These are phyloP conservation scores for Teratosphaeria destructans DNA, from an alignment of 2,329 filamentous ascomycete species.

Conservation along the genomic window DNA sequence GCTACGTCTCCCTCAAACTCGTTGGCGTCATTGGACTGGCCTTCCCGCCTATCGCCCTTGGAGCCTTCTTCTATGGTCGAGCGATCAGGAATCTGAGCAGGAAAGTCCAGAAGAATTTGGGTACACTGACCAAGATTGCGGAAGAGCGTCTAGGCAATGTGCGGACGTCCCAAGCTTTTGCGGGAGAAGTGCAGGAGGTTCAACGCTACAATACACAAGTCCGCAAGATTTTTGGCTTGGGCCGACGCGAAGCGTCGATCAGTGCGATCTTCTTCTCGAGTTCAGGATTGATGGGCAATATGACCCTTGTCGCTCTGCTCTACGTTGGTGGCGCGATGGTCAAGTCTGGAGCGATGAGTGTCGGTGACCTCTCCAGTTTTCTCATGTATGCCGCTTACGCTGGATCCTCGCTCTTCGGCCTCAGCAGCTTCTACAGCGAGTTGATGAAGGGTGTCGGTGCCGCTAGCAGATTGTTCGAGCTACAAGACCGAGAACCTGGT, in stretches of 20 bases:
- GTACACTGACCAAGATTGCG: slow-evolving; percentile 88
- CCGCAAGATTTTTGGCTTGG: slow-evolving; percentile 81
- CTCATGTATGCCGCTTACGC: slow-evolving; percentile 95
- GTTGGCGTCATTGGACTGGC: slow-evolving; percentile 78
- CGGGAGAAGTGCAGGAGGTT: slow-evolving; percentile 83
- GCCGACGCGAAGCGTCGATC: slow-evolving; percentile 75
- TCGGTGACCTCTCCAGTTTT: slow-evolving; percentile 91
- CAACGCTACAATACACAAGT: slow-evolving; percentile 85
- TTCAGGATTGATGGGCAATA: slow-evolving; percentile 87
- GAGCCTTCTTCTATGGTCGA: slow-evolving; percentile 84
- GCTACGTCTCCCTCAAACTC: slow-evolving; percentile 85
- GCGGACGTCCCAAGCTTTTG: slow-evolving; percentile 91
- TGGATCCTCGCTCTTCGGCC: slow-evolving; percentile 77
- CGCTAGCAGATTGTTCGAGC: slow-evolving; percentile 88
- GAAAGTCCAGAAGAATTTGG: slow-evolving; percentile 86
- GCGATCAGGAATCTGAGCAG: slow-evolving; percentile 81
- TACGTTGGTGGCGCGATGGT: slow-evolving; percentile 89
- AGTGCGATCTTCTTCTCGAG: slow-evolving; percentile 81
- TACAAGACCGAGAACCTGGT: slow-evolving; percentile 78
- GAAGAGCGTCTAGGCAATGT: slow-evolving; percentile 97
- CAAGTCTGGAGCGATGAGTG: slow-evolving; percentile 69
- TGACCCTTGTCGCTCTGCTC: slow-evolving; percentile 85
- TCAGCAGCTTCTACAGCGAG: slow-evolving; percentile 95
- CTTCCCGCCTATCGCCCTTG: slow-evolving; percentile 81
- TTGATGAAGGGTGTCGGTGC: slow-evolving; percentile 98